A percentile compares a stretch with the other conserved stretches of the same genome.
Evolutionary conservation across 169 alveolate species (phyloP).

Genomic region (Plasmodium falciparum): DNA sequence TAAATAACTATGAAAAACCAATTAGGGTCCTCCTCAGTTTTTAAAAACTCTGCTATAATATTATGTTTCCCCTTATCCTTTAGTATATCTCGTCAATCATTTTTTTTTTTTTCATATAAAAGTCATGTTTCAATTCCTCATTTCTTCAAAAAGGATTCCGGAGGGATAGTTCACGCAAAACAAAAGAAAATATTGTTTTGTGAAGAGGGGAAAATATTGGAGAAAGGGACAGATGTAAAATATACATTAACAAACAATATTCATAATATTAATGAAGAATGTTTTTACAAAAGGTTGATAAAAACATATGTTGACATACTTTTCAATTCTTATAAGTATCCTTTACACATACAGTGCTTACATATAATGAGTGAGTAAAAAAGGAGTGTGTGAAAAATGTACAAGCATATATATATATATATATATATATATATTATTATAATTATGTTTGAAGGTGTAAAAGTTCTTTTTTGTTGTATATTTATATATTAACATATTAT

Average conservation of each 20-base stretch:
- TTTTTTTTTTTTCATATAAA: too few species aligned
- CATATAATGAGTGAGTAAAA: slow-evolving; percentile 39
- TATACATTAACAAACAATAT: slow-evolving; percentile 1
- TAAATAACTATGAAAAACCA: too few species aligned
- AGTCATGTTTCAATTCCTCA: slow-evolving; percentile 7
- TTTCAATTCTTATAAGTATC: slow-evolving; percentile 32
- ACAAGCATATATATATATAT: background rate
- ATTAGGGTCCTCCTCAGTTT: too few species aligned
- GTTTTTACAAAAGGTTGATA: slow-evolving; percentile 36
- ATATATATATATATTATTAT: background rate
- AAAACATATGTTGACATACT: slow-evolving; percentile 52
- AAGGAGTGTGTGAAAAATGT: background rate
- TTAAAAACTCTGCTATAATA: too few species aligned
- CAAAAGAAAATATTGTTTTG: background rate
- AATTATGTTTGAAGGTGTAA: too few species aligned
- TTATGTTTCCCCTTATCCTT: too few species aligned
- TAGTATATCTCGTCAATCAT: too few species aligned
- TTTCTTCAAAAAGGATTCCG: slow-evolving; percentile 14
- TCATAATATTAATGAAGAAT: slow-evolving; percentile 7
- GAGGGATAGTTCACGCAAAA: background rate
- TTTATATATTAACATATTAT: background rate
- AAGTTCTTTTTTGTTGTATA: too few species aligned
- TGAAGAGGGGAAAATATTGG: background rate
- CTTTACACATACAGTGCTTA: slow-evolving; percentile 43
- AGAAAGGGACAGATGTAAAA: background rate